Conservation (phyloP, 2,329 filamentous ascomycete genomes). For the Knoxdaviesia capensis region DNA sequence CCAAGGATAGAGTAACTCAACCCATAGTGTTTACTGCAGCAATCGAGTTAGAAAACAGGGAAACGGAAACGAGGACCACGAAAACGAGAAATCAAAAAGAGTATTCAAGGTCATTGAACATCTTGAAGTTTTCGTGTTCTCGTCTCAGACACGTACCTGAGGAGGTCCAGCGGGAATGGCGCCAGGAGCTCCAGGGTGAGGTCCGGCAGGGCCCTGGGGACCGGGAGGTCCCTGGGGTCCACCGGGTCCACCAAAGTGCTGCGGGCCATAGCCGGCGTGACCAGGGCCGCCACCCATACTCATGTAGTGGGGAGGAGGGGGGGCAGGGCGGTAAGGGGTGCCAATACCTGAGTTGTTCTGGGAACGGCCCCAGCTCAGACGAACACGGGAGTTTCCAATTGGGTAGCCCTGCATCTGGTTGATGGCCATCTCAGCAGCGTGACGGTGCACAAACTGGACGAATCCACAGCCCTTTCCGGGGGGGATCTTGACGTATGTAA, state of each 20-base stretch:
- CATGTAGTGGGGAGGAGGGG: constrained; percentile 38
- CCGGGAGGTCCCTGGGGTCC: constrained; percentile 20
- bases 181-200: constrained; percentile 15
- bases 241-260: constrained; percentile 24
- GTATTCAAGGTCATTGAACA: no score
- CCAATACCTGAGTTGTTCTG: constrained; percentile 99
- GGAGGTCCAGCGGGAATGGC: constrained; percentile 17
- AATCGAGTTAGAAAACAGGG: no score
- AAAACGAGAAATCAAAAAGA: no score
- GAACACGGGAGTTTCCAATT: constrained; percentile 94
- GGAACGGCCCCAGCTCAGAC: constrained; percentile 89
- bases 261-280: constrained; percentile 23
- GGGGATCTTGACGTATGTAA: constrained; percentile 99
- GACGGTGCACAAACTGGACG: constrained; percentile 96
- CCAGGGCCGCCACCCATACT: constrained; percentile 21
- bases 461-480: constrained; percentile 98
- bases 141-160: constrained; percentile 12
- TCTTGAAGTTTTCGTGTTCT: no score
- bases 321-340: constrained; percentile 89
- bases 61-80: no score
- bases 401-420: constrained; percentile 99
- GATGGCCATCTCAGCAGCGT: constrained; percentile 98
- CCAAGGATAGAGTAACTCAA: no score
- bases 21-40: no score
- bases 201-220: constrained; percentile 16